Conservation (phyloP, 2,329 filamentous ascomycete genomes). For the Ilyonectria sp. region DNA sequence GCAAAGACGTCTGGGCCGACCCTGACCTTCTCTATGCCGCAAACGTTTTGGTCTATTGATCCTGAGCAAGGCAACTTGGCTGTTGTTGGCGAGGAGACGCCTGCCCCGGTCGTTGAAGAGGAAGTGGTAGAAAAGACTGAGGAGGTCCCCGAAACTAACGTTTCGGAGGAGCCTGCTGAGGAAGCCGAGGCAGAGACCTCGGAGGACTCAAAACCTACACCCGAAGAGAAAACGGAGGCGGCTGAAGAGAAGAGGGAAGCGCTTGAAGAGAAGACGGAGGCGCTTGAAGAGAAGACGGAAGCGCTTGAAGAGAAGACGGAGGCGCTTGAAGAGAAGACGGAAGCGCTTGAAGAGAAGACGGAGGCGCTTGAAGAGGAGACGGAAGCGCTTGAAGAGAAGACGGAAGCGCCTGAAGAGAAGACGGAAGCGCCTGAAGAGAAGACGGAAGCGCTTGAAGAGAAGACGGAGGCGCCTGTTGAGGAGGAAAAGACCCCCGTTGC, state of each 20-base stretch:
- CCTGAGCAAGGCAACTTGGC: constrained; percentile 62
- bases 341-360: constrained; percentile 16
- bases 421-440: background rate
- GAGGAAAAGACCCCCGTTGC: constrained; percentile 55
- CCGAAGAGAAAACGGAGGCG: constrained; percentile 20
- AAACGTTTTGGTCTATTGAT: constrained; percentile 68
- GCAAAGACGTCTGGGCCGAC: constrained; percentile 50
- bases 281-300: constrained; percentile 17
- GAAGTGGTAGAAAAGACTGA: constrained; percentile 23
- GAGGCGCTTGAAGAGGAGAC: background rate
- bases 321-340: constrained; percentile 14
- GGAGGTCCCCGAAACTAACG: background rate
- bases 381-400: background rate
- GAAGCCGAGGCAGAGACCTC: constrained; percentile 7
- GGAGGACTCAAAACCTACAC: constrained; percentile 18
- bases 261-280: constrained; percentile 17
- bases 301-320: background rate
- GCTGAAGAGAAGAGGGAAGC: background rate
- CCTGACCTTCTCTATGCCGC: constrained; percentile 63
- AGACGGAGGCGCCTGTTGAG: constrained; percentile 10
- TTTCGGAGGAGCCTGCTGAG: background rate
- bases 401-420: background rate
- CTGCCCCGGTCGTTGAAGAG: constrained; percentile 24
- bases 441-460: constrained; percentile 6
- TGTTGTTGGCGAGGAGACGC: constrained; percentile 39